phyloP scores from a whole-genome alignment of 2,329 filamentous ascomycete species.

The Phaeosphaeriaceae sp. region DNA sequence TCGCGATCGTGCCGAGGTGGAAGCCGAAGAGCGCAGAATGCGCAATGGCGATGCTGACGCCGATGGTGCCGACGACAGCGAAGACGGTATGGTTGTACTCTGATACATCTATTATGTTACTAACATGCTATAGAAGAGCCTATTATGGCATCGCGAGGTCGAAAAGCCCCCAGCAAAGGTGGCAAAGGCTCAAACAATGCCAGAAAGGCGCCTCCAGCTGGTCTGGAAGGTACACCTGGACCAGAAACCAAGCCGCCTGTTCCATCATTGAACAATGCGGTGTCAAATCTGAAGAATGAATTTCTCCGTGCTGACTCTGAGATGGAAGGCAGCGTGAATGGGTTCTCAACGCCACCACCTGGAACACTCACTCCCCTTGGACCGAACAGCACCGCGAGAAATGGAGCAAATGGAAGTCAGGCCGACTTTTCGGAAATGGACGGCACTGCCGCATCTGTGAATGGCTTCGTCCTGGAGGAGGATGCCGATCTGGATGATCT shows the following conservation, averaged over 20 bases:
- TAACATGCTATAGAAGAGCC: slow-evolving; percentile 67
- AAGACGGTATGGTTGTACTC: slow-evolving; percentile 65
- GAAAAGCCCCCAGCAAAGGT: slow-evolving; percentile 82
- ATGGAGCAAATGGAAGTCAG: slow-evolving; percentile 70
- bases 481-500: slow-evolving; percentile 85
- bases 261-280: slow-evolving; percentile 62
- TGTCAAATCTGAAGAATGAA: slow-evolving; percentile 60
- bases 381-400: slow-evolving; percentile 70
- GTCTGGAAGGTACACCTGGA: slow-evolving; percentile 80
- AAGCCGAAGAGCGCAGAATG: slow-evolving; percentile 74
- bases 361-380: slow-evolving; percentile 80
- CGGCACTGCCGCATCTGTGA: slow-evolving; percentile 70
- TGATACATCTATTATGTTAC: not conserved
- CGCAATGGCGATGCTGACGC: slow-evolving; percentile 83
- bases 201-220: slow-evolving; percentile 75
- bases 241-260: slow-evolving; percentile 77
- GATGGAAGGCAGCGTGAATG: slow-evolving; percentile 80
- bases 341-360: slow-evolving; percentile 82
- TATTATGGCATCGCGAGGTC: slow-evolving; percentile 95
- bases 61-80: slow-evolving; percentile 87
- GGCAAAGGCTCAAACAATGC: slow-evolving; percentile 70
- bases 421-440: slow-evolving; percentile 89
- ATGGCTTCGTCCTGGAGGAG: slow-evolving; percentile 72
- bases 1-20: slow-evolving; percentile 89
- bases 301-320: slow-evolving; percentile 76